Conservation (phyloP, 2,329 filamentous ascomycete genomes). For the Cercospora berteroae region DNA sequence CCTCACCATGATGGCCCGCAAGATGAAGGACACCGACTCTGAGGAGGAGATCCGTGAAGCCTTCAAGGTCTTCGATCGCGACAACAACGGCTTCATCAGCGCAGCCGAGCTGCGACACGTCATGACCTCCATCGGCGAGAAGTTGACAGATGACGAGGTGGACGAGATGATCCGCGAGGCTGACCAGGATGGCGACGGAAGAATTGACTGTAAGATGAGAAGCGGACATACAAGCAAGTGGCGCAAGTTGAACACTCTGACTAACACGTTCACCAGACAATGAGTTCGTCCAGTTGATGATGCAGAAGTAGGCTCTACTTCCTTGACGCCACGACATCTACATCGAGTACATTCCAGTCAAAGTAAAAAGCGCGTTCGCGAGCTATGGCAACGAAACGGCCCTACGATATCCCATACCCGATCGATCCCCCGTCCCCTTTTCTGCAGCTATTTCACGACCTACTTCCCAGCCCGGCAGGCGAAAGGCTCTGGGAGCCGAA, state of each 20-base stretch:
- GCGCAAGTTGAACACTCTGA: background rate
- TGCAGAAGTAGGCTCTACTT: conserved; percentile 50
- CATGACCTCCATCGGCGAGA: conserved; percentile 65
- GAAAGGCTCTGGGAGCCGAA: background rate
- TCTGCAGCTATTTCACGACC: background rate
- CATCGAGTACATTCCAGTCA: conserved; percentile 4
- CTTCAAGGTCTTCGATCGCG: conserved; percentile 66
- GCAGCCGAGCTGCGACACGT: conserved; percentile 61
- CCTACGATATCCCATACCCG: background rate
- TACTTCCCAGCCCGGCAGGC: background rate
- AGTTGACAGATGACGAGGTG: conserved; percentile 62
- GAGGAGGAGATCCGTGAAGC: conserved; percentile 65
- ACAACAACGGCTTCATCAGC: conserved; percentile 65
- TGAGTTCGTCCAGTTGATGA: conserved; percentile 57
- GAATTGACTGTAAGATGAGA: conserved; percentile 58
- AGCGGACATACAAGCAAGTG: background rate
- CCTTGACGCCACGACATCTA: background rate
- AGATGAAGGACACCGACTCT: conserved; percentile 61
- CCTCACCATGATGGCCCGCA: conserved; percentile 64
- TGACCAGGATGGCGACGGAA: conserved; percentile 63
- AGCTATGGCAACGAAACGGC: background rate
- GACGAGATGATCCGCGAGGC: conserved; percentile 66
- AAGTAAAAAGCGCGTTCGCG: background rate
- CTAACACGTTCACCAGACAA: conserved; percentile 44
- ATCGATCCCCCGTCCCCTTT: background rate